Conservation (phyloP, 106 monocot genomes). For the Hemerocallis citrina region DNA sequence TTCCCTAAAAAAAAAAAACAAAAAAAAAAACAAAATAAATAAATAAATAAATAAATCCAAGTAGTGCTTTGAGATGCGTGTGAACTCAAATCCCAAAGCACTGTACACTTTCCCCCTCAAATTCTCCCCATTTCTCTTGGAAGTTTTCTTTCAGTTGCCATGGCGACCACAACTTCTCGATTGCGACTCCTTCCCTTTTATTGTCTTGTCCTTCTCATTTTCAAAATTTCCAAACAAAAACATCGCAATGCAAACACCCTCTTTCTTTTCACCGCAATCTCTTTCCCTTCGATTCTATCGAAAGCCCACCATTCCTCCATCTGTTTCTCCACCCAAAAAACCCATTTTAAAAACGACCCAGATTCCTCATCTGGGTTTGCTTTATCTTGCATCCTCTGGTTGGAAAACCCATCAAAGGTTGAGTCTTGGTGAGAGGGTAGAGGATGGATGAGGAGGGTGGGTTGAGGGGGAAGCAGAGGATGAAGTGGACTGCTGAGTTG, state of each 20-base stretch:
- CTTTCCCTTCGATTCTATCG: slow-evolving; percentile 7
- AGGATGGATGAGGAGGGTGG: not conserved
- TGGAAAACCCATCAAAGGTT: not conserved
- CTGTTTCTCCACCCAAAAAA: too few relatives aligned
- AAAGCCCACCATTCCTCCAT: not conserved
- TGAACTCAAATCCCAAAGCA: too few relatives aligned
- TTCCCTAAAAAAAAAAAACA: too few relatives aligned
- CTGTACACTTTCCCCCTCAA: too few relatives aligned
- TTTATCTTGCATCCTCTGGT: not conserved
- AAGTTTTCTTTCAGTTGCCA: not conserved
- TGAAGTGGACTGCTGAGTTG: slow-evolving; percentile 14
- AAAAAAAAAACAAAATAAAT: too few relatives aligned
- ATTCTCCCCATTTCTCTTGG: too few relatives aligned
- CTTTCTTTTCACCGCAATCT: not conserved
- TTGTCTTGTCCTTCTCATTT: slow-evolving; percentile 1
- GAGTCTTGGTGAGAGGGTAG: not conserved
- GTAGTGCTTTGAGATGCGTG: too few relatives aligned
- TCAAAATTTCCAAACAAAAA: too few relatives aligned
- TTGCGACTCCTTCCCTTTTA: not conserved
- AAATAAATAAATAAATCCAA: too few relatives aligned
- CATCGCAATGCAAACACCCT: not conserved
- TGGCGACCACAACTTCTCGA: not conserved
- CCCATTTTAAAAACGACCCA: too few relatives aligned
- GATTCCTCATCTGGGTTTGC: not conserved
- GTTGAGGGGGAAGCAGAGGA: slow-evolving; percentile 8